These are phyloP conservation scores for Zygotorulaspora florentina DNA, from an alignment of 805 yeast genomes.

Conservation along the genomic window DNA sequence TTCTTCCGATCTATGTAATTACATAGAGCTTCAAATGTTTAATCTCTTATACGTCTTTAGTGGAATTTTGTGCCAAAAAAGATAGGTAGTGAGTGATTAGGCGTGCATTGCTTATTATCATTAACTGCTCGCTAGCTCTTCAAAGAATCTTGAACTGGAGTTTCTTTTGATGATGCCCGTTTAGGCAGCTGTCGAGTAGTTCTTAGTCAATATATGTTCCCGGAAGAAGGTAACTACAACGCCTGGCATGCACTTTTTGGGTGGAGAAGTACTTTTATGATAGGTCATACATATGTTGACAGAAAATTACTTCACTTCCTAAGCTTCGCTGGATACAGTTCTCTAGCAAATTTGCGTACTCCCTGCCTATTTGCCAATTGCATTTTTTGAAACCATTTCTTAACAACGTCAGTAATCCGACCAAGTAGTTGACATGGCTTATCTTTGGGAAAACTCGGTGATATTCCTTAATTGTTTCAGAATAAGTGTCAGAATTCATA, in stretches of 20 bases:
- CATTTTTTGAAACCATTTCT: conserved; percentile 37
- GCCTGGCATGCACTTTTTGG: not conserved
- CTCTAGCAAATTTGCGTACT: conserved; percentile 45
- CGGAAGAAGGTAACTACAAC: no score
- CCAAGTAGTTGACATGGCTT: conserved; percentile 25
- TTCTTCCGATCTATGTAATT: no score
- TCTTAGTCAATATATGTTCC: no score
- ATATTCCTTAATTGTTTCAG: conserved; percentile 34
- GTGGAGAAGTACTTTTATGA: not conserved
- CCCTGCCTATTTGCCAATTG: conserved; percentile 52
- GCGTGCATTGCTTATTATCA: no score
- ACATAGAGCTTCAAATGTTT: no score
- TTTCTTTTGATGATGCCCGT: no score
- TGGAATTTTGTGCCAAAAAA: no score
- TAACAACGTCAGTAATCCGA: conserved; percentile 49
- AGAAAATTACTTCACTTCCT: conserved; percentile 41
- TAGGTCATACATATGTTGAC: conserved; percentile 45
- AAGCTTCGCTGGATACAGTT: conserved; percentile 50
- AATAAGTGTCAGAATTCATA: conserved; percentile 2
- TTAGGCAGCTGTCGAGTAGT: no score
- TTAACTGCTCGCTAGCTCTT: no score
- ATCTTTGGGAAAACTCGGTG: conserved; percentile 5
- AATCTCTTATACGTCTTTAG: no score
- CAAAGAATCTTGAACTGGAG: no score
- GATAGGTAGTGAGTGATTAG: no score